These are phyloP conservation scores for Carex kokanica DNA, from an alignment of 176 grass and related monocot genomes.

Conservation along the genomic window DNA sequence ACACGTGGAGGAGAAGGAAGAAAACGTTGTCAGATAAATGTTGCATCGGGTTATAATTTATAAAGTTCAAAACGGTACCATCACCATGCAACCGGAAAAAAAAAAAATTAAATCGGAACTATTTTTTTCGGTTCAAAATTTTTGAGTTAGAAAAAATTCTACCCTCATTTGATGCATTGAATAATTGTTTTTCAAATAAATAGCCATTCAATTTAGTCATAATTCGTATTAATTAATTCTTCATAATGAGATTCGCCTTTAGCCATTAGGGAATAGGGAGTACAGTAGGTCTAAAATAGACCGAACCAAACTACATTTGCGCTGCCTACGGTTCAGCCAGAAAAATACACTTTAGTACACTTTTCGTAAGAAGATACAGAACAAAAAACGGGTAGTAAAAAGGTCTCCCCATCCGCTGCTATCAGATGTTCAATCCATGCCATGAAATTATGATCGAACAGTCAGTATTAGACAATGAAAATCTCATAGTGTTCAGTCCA, in stretches of 20 bases:
- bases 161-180: no score
- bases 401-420: not conserved
- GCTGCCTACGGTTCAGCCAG: not conserved
- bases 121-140: no score
- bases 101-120: no score
- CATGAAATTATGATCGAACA: not conserved
- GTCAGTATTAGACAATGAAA: not conserved
- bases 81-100: no score
- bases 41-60: no score
- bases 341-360: not conserved
- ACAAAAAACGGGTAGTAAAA: not conserved
- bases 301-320: not conserved
- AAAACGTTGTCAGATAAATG: no score
- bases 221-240: not conserved
- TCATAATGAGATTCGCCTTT: not conserved
- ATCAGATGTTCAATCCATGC: constrained; percentile 7
- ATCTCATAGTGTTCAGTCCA: constrained; percentile 32
- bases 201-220: not conserved
- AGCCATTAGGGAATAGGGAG: not conserved
- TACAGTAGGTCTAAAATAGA: not conserved
- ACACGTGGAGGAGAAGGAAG: no score
- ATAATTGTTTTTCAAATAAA: no score
- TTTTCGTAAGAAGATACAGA: not conserved
- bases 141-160: no score
- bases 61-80: no score